A percentile compares a stretch with the other conserved stretches of the same genome.
These are phyloP conservation scores for Candida labiduridarum DNA, from an alignment of 1,139 yeast genomes.

Conservation along the genomic window DNA sequence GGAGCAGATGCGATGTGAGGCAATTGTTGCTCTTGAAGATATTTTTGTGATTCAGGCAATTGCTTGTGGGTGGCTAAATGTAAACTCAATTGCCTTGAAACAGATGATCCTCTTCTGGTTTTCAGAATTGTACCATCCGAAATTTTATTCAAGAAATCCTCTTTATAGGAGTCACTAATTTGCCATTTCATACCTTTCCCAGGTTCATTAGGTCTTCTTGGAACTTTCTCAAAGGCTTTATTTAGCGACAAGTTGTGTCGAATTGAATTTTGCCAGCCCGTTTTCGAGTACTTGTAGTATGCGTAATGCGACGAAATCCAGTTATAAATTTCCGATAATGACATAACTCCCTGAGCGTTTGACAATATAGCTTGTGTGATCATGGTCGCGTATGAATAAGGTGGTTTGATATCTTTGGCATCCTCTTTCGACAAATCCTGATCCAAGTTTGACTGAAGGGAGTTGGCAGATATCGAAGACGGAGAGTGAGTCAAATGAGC, in stretches of 20 bases:
- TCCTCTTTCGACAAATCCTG: slow-evolving; percentile 87
- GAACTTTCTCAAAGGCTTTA: slow-evolving; percentile 84
- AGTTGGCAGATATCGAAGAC: slow-evolving; percentile 41
- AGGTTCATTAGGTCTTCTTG: slow-evolving; percentile 92
- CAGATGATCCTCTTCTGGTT: slow-evolving; percentile 77
- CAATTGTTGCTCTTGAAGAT: slow-evolving; percentile 22
- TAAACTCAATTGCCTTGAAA: slow-evolving; percentile 73
- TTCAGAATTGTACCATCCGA: slow-evolving; percentile 72
- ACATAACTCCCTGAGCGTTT: slow-evolving; percentile 83
- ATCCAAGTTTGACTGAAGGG: slow-evolving; percentile 51
- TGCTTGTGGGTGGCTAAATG: slow-evolving; percentile 73
- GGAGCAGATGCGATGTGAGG: slow-evolving; percentile 8
- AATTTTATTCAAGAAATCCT: slow-evolving; percentile 80
- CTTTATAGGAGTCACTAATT: slow-evolving; percentile 79
- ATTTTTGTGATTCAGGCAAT: slow-evolving; percentile 55
- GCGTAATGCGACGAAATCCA: slow-evolving; percentile 91
- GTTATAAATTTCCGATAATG: slow-evolving; percentile 86
- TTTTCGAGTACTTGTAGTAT: slow-evolving; percentile 84
- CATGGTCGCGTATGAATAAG: slow-evolving; percentile 96
- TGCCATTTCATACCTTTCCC: slow-evolving; percentile 99
- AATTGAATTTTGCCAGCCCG: slow-evolving; percentile 79
- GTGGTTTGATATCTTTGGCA: slow-evolving; percentile 92
- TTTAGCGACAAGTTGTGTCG: slow-evolving; percentile 61
- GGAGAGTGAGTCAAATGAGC: slow-evolving; percentile 40
- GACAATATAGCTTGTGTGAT: slow-evolving; percentile 95